Evolutionary conservation across 176 grass and related monocot species (phyloP).

Genomic region (Triticum timopheevii): DNA sequence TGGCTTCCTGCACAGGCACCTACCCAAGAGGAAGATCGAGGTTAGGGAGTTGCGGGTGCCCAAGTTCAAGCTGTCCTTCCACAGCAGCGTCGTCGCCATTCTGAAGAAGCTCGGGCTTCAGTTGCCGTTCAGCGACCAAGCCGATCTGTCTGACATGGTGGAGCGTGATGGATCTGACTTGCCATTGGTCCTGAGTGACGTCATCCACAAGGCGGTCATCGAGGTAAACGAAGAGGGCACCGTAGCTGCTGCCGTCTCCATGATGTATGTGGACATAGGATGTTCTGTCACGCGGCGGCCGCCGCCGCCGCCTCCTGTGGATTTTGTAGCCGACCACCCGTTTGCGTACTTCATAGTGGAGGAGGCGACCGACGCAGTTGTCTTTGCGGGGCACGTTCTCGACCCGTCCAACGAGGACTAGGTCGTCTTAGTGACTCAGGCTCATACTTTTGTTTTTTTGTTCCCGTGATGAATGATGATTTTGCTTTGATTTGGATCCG

Average conservation of each 20-base stretch:
- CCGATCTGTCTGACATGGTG: neutral
- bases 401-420: neutral
- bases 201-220: constrained; percentile 24
- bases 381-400: neutral
- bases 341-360: constrained; percentile 1
- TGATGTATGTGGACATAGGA: neutral
- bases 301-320: neutral
- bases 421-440: neutral
- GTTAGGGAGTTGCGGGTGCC: neutral
- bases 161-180: neutral
- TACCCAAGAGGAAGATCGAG: neutral
- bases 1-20: constrained; percentile 10
- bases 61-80: constrained; percentile 24
- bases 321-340: constrained; percentile 4
- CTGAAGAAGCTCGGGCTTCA: neutral
- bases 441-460: too few relatives aligned
- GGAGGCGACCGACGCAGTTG: neutral
- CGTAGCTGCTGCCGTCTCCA: neutral
- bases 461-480: too few relatives aligned
- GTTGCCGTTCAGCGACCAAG: neutral
- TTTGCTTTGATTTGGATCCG: too few relatives aligned
- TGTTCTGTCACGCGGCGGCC: too few relatives aligned
- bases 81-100: neutral
- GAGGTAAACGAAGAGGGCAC: constrained; percentile 18
- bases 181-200: neutral